A percentile compares a stretch with the other conserved stretches of the same genome.
These are phyloP conservation scores for Naegleria gruberi DNA, from an alignment of 208 protist species.

Conservation along the genomic window DNA sequence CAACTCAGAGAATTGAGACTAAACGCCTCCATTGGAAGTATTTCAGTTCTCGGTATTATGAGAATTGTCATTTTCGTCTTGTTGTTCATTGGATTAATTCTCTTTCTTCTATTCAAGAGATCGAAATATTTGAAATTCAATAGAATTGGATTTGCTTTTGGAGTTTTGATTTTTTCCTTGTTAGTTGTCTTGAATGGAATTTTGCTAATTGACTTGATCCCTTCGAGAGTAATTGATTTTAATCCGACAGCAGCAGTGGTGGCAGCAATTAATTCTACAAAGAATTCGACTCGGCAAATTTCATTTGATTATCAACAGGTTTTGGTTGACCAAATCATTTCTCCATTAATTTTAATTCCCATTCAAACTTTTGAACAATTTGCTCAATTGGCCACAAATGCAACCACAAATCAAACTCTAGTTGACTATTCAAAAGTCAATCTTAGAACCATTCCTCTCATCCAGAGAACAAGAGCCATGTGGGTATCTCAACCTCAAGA, in stretches of 20 bases:
- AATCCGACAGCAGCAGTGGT: no score
- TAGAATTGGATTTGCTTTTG: neutral
- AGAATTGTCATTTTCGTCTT: neutral
- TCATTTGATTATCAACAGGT: no score
- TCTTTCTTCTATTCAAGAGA: neutral
- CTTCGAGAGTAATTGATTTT: neutral
- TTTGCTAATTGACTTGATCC: neutral
- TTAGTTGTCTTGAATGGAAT: neutral
- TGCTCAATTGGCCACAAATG: neutral
- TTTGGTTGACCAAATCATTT: no score
- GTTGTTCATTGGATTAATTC: neutral
- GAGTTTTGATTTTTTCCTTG: neutral
- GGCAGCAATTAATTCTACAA: neutral
- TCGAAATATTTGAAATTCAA: neutral
- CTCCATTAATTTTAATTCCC: no score
- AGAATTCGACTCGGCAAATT: no score
- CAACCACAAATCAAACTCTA: neutral
- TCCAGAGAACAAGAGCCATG: neutral
- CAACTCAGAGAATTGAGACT: neutral
- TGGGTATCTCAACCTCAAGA: neutral
- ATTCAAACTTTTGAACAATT: no score
- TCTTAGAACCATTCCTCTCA: neutral
- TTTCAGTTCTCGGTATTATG: neutral
- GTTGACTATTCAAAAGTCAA: neutral
- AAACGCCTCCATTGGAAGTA: neutral